Evolutionary conservation across 108 stramenopile genomes (phyloP), one percentile per base, ranked within the genome.

Genomic region (Nitzschia sp.): DNA sequence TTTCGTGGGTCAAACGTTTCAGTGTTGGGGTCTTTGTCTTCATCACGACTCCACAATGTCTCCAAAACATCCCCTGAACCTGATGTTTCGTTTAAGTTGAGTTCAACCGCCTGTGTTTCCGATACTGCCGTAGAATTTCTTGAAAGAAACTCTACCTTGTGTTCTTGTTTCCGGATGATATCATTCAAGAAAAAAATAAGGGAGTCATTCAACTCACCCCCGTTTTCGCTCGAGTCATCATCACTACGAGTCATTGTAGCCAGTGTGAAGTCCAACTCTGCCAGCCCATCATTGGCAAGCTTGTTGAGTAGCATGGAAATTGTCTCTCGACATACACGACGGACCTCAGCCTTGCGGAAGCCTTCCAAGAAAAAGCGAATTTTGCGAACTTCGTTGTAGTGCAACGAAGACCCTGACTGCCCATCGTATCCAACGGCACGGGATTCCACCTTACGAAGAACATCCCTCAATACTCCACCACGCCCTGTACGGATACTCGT

Each of bases 341-440:
- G 65, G 17, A 88, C 88, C 67, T 94, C 88, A 41, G 93, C 88
- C 25, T 76, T 80, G 22, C 93, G 81, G 66, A 71, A 94, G 6
- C 88, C 93, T 51, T 91, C 87, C 37, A 94, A 63, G 72, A 94
- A 91, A 10, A 86, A 82, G 17, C 88, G 71, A 11, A 94, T 88
- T 41, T 89, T 88, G 51, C 79, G 69, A 20, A 91, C 90, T 65
- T 88, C 86, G 20, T 71, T 71, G 62, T 91, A 94, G 62, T 94
- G 90, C 48, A 44, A 64, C 65, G 91, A 77, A 63, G 91, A 90
- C 0, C 85, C 90, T 41, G 81, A 81, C 70, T 80, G 80, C 0
- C 93, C 93, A 80, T 94, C 93, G 60, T 88, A 77, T 6, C 93
- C 93, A 51, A 94, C 85, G 10, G 87, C 93, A 43, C 86, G 83